Conservation (phyloP, 2,329 filamentous ascomycete genomes). For the Grosmannia penicillata region DNA sequence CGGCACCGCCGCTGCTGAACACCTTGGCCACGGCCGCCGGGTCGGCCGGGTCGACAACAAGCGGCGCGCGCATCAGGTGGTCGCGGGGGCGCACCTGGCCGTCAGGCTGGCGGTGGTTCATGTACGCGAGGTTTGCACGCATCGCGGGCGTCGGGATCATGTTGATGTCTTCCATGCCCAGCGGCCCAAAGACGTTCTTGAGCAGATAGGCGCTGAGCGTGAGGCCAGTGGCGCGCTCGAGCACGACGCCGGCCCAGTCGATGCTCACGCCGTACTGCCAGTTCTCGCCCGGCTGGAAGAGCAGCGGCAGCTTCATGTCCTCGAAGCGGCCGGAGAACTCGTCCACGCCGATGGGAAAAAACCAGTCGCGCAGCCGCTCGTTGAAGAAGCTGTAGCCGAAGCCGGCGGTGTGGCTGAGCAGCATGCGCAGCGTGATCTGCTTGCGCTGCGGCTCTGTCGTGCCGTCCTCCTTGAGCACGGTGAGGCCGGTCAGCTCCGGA, state of each 20-base stretch:
- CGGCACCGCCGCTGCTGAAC: conserved; percentile 27
- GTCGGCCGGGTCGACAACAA: conserved; percentile 5
- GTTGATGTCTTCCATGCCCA: conserved; percentile 28
- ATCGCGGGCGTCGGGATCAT: conserved; percentile 36
- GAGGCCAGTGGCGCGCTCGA: conserved; percentile 25
- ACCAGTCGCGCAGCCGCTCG: conserved; percentile 29
- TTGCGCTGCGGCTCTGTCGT: conserved; percentile 27
- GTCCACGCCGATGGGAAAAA: conserved; percentile 34
- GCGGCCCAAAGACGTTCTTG: conserved; percentile 26
- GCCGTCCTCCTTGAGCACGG: conserved; percentile 26
- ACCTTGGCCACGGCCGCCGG: background rate
- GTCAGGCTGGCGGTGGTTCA: conserved; percentile 33
- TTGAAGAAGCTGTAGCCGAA: conserved; percentile 44
- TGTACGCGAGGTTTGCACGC: conserved; percentile 34
- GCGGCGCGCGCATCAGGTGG: conserved; percentile 9
- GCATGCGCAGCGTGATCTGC: conserved; percentile 40
- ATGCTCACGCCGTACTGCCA: conserved; percentile 35
- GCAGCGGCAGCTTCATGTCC: conserved; percentile 26
- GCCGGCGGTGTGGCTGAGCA: conserved; percentile 39
- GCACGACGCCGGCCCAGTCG: conserved; percentile 32
- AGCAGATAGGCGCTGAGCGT: conserved; percentile 28
- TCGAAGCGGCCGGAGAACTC: conserved; percentile 39
- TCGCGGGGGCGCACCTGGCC: conserved; percentile 24
- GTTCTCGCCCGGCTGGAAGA: conserved; percentile 27
- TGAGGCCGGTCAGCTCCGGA: conserved; percentile 31